Evolutionary conservation across 441 rosid genomes (phyloP).

Genomic region (Jatropha podagrica): DNA sequence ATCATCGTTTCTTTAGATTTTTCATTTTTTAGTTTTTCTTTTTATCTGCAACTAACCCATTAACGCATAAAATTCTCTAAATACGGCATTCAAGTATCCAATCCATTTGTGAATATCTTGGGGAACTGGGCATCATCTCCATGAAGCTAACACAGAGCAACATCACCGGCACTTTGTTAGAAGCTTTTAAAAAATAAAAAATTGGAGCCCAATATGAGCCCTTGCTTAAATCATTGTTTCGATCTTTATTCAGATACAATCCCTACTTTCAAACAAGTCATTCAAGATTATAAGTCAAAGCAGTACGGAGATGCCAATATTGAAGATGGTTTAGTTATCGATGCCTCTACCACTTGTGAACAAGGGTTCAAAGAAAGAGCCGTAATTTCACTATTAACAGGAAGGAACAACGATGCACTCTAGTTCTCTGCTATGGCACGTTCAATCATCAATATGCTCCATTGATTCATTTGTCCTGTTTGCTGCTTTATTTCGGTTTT

Average conservation of each 20-base stretch:
- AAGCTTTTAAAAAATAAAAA: slow-evolving; percentile 35
- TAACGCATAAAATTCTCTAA: too few species aligned
- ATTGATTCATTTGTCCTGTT: not conserved
- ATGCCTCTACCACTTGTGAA: slow-evolving; percentile 56
- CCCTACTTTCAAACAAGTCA: slow-evolving; percentile 32
- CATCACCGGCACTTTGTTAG: slow-evolving; percentile 36
- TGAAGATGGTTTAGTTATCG: slow-evolving; percentile 44
- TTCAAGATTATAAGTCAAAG: slow-evolving; percentile 35
- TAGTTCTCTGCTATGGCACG: slow-evolving; percentile 51
- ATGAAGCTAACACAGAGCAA: slow-evolving; percentile 37
- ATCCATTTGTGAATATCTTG: slow-evolving; percentile 19
- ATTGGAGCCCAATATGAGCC: slow-evolving; percentile 30
- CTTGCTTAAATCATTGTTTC: slow-evolving; percentile 47
- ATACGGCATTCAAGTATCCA: too few species aligned
- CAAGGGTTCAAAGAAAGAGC: slow-evolving; percentile 56
- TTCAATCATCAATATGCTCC: slow-evolving; percentile 48
- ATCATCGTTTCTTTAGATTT: too few species aligned
- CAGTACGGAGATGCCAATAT: slow-evolving; percentile 47
- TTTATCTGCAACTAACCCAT: too few species aligned
- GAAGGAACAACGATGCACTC: slow-evolving; percentile 38
- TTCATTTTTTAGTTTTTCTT: too few species aligned
- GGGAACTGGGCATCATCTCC: slow-evolving; percentile 50
- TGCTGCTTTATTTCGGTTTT: not conserved
- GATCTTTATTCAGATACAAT: slow-evolving; percentile 53
- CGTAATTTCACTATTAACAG: slow-evolving; percentile 37